Evolutionary conservation across 495 filamentous ascomycete species (phyloP).

Genomic region (Lasiosphaeria hispida): DNA sequence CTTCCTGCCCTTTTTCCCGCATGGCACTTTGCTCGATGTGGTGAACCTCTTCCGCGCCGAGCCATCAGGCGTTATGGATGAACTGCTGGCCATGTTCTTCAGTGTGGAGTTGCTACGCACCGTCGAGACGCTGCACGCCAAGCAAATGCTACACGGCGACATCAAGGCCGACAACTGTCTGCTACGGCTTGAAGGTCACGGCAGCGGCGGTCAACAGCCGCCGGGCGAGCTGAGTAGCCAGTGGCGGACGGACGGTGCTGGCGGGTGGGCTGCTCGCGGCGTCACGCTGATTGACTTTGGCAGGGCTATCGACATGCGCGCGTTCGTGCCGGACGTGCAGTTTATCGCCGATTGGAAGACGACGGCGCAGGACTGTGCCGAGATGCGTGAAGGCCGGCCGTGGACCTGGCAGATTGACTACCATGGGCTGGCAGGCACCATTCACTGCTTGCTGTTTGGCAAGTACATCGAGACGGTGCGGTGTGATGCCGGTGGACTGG

Average conservation of each 20-base stretch:
- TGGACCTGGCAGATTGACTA: slow-evolving; percentile 98
- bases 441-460: slow-evolving; percentile 87
- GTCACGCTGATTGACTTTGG: slow-evolving; percentile 91
- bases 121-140: slow-evolving; percentile 78
- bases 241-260: slow-evolving; percentile 67
- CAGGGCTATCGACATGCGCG: slow-evolving; percentile 87
- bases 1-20: slow-evolving; percentile 79
- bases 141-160: slow-evolving; percentile 84
- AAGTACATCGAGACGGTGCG: slow-evolving; percentile 85
- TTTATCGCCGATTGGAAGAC: slow-evolving; percentile 97
- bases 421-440: slow-evolving; percentile 80
- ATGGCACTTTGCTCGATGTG: slow-evolving; percentile 90
- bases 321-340: slow-evolving; percentile 71
- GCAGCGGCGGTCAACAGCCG: slow-evolving; percentile 33
- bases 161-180: slow-evolving; percentile 95
- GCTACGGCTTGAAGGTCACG: slow-evolving; percentile 62
- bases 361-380: slow-evolving; percentile 77
- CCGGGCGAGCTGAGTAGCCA: slow-evolving; percentile 36
- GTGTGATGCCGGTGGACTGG: slow-evolving; percentile 48
- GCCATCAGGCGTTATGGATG: slow-evolving; percentile 71
- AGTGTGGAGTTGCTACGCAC: slow-evolving; percentile 87
- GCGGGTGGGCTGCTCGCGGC: slow-evolving; percentile 80
- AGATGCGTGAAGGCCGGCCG: slow-evolving; percentile 86
- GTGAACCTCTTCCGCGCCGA: slow-evolving; percentile 82
- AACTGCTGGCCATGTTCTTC: slow-evolving; percentile 90